Conservation (phyloP, 192 early-diverging fungal genomes). For the Linnemannia exigua region DNA sequence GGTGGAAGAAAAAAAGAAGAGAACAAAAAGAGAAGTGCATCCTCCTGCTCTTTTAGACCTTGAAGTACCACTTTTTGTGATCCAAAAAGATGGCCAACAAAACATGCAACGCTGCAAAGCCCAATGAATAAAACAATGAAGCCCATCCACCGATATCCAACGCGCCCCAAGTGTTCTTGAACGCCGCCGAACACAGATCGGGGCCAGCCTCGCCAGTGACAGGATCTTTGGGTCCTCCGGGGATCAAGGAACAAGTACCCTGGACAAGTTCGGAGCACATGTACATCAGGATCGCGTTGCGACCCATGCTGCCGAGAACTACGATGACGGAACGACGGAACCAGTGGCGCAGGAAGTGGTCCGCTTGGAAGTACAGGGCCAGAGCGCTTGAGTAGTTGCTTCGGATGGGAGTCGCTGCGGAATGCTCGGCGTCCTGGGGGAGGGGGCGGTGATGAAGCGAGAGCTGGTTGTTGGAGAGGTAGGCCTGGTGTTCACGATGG, state of each 20-base stretch:
- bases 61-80: slow-evolving; percentile 56
- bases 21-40: background rate
- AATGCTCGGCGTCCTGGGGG: background rate
- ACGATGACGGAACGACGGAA: slow-evolving; percentile 33
- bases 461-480: slow-evolving; percentile 22
- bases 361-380: slow-evolving; percentile 24
- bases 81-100: slow-evolving; percentile 51
- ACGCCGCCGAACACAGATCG: slow-evolving; percentile 26
- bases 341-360: slow-evolving; percentile 46
- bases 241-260: slow-evolving; percentile 49
- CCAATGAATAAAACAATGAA: slow-evolving; percentile 38
- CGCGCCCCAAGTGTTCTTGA: slow-evolving; percentile 38
- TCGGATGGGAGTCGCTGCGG: background rate
- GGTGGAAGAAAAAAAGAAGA: background rate
- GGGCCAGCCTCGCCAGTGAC: slow-evolving; percentile 12
- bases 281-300: slow-evolving; percentile 66
- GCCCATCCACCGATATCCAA: slow-evolving; percentile 49
- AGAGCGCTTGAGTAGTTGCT: slow-evolving; percentile 30
- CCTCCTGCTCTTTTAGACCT: slow-evolving; percentile 28
- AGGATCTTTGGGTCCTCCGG: slow-evolving; percentile 26
- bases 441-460: slow-evolving; percentile 7
- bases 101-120: slow-evolving; percentile 37
- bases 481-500: slow-evolving; percentile 32
- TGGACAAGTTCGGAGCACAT: slow-evolving; percentile 55
- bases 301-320: slow-evolving; percentile 58